Evolutionary conservation across 257 asterid species (phyloP).

Genomic region (Capsicum rhomboideum): DNA sequence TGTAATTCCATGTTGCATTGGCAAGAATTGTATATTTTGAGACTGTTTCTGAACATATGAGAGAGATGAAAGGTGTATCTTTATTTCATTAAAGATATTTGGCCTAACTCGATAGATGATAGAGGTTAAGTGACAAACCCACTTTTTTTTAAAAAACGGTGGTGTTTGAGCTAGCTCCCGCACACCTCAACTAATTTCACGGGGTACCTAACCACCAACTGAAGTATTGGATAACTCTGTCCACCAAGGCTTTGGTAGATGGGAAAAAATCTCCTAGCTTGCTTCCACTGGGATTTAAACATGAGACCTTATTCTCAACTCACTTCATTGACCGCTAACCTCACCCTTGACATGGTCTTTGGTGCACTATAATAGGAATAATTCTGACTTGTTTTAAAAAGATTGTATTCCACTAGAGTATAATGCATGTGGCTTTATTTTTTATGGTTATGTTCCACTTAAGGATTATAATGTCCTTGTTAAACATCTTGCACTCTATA

Average conservation of each 20-base stretch:
- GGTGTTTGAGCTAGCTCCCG: neutral
- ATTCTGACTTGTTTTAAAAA: neutral
- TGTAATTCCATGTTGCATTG: neutral
- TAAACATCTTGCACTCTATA: slow-evolving; percentile 4
- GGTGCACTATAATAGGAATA: neutral
- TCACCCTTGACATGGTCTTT: neutral
- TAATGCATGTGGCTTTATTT: neutral
- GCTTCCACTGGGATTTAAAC: neutral
- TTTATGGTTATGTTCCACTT: neutral
- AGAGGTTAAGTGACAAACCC: neutral
- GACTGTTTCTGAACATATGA: neutral
- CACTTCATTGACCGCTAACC: neutral
- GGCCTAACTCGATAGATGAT: neutral
- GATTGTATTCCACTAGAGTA: neutral
- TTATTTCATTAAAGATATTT: neutral
- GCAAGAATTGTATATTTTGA: neutral
- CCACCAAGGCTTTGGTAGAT: neutral
- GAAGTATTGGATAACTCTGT: neutral
- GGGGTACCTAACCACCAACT: neutral
- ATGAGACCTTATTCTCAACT: neutral
- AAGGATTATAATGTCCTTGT: neutral
- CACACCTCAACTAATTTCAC: neutral
- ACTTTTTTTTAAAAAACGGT: neutral
- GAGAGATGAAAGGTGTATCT: neutral
- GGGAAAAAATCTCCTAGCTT: neutral